Percentiles rank a stretch among this genome's conserved stretches.
phyloP scores from a whole-genome alignment of 2,329 filamentous ascomycete species.

The Fusarium heterosporum region DNA sequence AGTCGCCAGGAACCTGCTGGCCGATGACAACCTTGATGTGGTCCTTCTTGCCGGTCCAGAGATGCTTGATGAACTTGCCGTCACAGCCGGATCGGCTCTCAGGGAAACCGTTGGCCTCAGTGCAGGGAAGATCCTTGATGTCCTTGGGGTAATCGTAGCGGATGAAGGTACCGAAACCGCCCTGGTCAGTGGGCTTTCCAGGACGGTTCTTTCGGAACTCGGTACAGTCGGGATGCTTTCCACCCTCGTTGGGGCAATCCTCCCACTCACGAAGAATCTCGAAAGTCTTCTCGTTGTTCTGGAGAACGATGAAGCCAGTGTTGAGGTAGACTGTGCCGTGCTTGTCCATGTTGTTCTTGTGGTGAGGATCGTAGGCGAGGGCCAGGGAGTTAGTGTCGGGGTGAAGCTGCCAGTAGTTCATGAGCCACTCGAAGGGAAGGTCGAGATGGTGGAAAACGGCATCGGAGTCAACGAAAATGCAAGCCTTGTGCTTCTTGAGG shows the following conservation, averaged over 20 bases:
- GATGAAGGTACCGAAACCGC: conserved; percentile 58
- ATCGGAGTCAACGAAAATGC: conserved; percentile 60
- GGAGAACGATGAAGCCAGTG: conserved; percentile 65
- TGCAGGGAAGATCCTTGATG: conserved; percentile 56
- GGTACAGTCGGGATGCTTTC: conserved; percentile 54
- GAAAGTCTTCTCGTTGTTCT: conserved; percentile 61
- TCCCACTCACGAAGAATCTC: conserved; percentile 63
- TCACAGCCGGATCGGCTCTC: conserved; percentile 54
- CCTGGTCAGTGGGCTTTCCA: conserved; percentile 57
- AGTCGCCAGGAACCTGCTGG: conserved; percentile 53
- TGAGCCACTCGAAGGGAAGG: conserved; percentile 60
- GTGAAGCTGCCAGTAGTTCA: conserved; percentile 60
- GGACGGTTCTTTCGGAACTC: conserved; percentile 53
- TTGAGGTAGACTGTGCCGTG: conserved; percentile 59
- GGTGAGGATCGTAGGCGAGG: conserved; percentile 55
- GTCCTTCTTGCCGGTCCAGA: conserved; percentile 57
- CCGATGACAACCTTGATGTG: conserved; percentile 56
- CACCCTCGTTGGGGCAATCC: conserved; percentile 55
- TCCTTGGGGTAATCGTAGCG: conserved; percentile 57
- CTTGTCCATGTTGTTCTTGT: conserved; percentile 55
- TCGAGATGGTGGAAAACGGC: conserved; percentile 59
- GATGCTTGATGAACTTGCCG: conserved; percentile 57
- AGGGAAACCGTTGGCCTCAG: conserved; percentile 59
- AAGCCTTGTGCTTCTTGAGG: conserved; percentile 57
- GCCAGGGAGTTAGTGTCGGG: conserved; percentile 56